A percentile compares a stretch with the other conserved stretches of the same genome.
phyloP scores from a whole-genome alignment of 2,329 filamentous ascomycete genomes.

The Aschersonia sp. region DNA sequence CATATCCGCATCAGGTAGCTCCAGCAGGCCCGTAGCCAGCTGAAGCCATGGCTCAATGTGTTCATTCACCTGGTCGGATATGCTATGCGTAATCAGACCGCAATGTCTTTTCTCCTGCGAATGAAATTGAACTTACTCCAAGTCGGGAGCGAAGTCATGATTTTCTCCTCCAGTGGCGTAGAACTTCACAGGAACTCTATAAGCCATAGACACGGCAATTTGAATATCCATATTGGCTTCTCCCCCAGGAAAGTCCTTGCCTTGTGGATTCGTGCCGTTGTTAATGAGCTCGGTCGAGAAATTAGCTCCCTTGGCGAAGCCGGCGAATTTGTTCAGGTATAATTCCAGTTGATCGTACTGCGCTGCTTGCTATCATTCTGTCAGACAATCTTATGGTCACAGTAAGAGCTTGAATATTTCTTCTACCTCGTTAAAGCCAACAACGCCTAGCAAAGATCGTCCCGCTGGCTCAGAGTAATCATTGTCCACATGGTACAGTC shows the following conservation, averaged over 20 bases:
- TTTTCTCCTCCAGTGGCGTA: constrained; percentile 17
- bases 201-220: constrained; percentile 18
- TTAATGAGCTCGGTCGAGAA: constrained; percentile 46
- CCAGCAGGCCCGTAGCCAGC: constrained; percentile 45
- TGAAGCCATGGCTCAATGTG: constrained; percentile 54
- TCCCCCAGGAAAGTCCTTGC: constrained; percentile 12
- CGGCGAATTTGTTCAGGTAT: constrained; percentile 40
- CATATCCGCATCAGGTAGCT: constrained; percentile 35
- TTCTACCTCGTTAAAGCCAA: constrained; percentile 24
- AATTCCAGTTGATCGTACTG: constrained; percentile 37
- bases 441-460: constrained; percentile 50
- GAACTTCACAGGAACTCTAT: constrained; percentile 19
- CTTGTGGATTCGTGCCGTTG: constrained; percentile 36
- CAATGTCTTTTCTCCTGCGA: not conserved
- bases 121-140: constrained; percentile 15
- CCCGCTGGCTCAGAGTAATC: constrained; percentile 41
- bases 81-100: constrained; percentile 5
- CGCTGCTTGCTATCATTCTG: constrained; percentile 27
- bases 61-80: constrained; percentile 14
- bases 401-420: not conserved
- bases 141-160: constrained; percentile 15
- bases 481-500: constrained; percentile 27
- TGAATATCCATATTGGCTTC: constrained; percentile 25
- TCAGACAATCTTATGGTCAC: not conserved
- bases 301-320: constrained; percentile 32